Evolutionary conservation across 2,329 filamentous ascomycete species (phyloP).

Genomic region (Paraconiothyrium brasiliense): DNA sequence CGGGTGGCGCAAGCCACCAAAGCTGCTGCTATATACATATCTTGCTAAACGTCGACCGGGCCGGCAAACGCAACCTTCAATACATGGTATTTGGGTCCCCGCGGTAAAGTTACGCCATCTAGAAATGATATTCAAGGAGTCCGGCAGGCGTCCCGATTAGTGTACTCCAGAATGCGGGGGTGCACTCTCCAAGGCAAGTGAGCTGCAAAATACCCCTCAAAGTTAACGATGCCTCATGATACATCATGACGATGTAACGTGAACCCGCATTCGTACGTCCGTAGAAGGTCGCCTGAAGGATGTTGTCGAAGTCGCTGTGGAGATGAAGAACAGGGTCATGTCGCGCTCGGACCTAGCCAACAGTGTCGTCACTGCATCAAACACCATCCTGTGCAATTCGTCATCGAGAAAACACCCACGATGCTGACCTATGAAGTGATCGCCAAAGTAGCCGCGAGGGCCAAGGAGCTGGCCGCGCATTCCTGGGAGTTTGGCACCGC

Average conservation of each 20-base stretch:
- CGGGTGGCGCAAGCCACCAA: constrained; percentile 3
- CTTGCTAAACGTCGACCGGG: not conserved
- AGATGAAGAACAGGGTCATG: not conserved
- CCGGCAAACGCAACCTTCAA: not conserved
- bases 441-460: constrained; percentile 23
- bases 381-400: not conserved
- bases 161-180: constrained; percentile 6
- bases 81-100: not conserved
- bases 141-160: not conserved
- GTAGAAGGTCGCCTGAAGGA: not conserved
- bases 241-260: constrained; percentile 2
- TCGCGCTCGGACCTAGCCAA: not conserved
- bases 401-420: not conserved
- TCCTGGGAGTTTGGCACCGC: constrained; percentile 55
- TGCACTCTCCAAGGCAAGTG: not conserved
- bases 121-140: not conserved
- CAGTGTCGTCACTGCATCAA: not conserved
- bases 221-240: not conserved
- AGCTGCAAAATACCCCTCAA: constrained; percentile 10
- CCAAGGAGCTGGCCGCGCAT: constrained; percentile 43
- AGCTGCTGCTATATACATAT: constrained; percentile 15
- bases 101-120: not conserved
- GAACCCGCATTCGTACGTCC: not conserved
- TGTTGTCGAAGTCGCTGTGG: not conserved
- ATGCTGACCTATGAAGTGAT: constrained; percentile 3